Evolutionary conservation across 2,329 filamentous ascomycete genomes (phyloP).

Genomic region (Stemphylium vesicarium): DNA sequence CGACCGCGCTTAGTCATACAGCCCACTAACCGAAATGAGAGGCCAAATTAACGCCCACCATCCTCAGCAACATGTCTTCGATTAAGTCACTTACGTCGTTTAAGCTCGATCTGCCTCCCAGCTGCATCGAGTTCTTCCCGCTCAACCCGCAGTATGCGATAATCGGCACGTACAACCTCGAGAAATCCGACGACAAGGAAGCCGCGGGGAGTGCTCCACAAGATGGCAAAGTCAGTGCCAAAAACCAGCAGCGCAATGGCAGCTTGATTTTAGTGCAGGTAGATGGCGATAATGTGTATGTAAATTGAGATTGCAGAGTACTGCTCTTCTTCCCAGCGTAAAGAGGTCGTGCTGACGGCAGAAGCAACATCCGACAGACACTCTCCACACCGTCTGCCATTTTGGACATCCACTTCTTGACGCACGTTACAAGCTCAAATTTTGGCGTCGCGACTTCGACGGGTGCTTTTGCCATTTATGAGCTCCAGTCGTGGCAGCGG

Average conservation of each 20-base stretch:
- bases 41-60: constrained; percentile 8
- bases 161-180: constrained; percentile 83
- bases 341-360: neutral
- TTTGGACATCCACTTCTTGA: constrained; percentile 82
- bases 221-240: constrained; percentile 28
- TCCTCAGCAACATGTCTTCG: constrained; percentile 33
- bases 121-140: constrained; percentile 78
- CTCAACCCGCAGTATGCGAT: constrained; percentile 69
- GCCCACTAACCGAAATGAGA: constrained; percentile 26
- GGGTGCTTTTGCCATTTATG: constrained; percentile 71
- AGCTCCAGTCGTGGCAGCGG: constrained; percentile 43
- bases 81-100: constrained; percentile 57
- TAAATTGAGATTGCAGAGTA: constrained; percentile 2
- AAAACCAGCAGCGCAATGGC: constrained; percentile 71
- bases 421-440: constrained; percentile 54
- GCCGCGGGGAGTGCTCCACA: constrained; percentile 25
- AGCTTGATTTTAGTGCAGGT: constrained; percentile 73
- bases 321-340: neutral
- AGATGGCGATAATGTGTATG: constrained; percentile 63
- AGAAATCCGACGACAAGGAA: constrained; percentile 53
- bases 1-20: constrained; percentile 20
- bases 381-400: constrained; percentile 73
- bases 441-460: constrained; percentile 82
- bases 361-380: constrained; percentile 60
- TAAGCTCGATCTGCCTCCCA: constrained; percentile 71